Evolutionary conservation across 768 basidiomycete species (phyloP), one percentile per base, ranked within the genome.

Genomic region (Termitomyces sp.): DNA sequence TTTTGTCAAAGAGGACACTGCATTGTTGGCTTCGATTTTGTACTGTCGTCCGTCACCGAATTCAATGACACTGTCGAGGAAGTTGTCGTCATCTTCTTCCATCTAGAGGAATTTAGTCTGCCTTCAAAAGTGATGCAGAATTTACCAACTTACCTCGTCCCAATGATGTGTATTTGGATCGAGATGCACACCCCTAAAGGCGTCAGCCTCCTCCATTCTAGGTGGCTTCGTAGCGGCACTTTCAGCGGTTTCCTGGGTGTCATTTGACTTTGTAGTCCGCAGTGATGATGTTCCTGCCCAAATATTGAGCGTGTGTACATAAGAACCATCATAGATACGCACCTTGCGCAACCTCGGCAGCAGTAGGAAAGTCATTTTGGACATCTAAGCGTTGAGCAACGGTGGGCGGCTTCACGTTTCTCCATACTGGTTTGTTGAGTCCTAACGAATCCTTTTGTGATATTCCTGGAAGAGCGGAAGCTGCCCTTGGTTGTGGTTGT

Each of bases 41-140:
- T 97, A 96, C 69, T 92, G 90, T 48, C 88, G 84, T 12, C 95
- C 95, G 68, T 99, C 97, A 4, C 85, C 95, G 68, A 99, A 99
- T 69, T 99, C 95, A 65, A 99, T 90, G 34, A 93, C 90, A 31
- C 87, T 88, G 64, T 83, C 87, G 28, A 95, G 74, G 66, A 94
- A 95, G 65, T 94, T 90, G 67, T 93, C 89, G 57, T 94, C 91
- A 61, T 96, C 95, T 72, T 94, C 92, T 72, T 89, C 88, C 82
- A 92, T 90, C 90, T 92, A 66, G 37, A 45, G 12, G 28, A n/a
- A 20, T 36, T 58, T 5, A 53, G 12, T 33, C 10, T 15, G 20
- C 37, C 49, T 56, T 55, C 55, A 53, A 18, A 22, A 18, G 60
- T 13, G 7, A 18, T 31, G 49, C 9, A 22, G 37, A 28, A 29